Base-by-base conservation (phyloP, 1,139 yeast genomes). In the Hanseniaspora sp. region DNA sequence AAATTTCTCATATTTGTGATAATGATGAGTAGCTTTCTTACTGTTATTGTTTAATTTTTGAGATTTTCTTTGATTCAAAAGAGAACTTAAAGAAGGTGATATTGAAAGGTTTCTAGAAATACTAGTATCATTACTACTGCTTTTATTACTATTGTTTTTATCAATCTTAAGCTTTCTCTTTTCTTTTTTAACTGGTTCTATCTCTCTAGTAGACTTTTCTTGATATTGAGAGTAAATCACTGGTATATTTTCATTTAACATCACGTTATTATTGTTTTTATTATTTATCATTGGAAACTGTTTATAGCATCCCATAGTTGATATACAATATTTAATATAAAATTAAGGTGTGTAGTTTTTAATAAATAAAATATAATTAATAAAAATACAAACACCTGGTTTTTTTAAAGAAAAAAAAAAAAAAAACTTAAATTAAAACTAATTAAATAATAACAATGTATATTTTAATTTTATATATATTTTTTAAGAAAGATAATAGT, bases 81-180 rank as follows among this genome's bases (percentile, higher is more conserved):
- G 17, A 7, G 56, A 53, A 29, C 56, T 53, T 7, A 53, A 17
- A 28, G 49, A 48, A 34, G 52, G 56, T 34, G 56, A 46, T 5
- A 53, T 30, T 43, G 49, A 23, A 7, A 34, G n/a, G 9, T 37
- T 30, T 31, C 12, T 33, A 8, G 38, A 43, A 15, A 2, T 31
- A n/a, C 7, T 5, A n/a, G 6, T 40, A 17, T 17, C 2, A n/a
- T 18, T 8, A 40, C 5, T 12, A n/a, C 1, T 9, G 31, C 29
- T 31, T 4, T 33, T 23, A 5, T n/a, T 17, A 2, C 17, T 41
- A 5, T 28, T 41, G 33, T 28, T 23, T 5, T 12, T 12, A 29
- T 13, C 11, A 7, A 13, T 41, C 2, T 5, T 41, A 41, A 41
- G 8, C 5, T 37, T 37, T 33, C 35, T 33, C 5, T 33, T 33